Evolutionary conservation across 1,284 basidiomycete genomes (phyloP), one percentile per base, ranked within the genome.

Genomic region (Takashimella koratensis): DNA sequence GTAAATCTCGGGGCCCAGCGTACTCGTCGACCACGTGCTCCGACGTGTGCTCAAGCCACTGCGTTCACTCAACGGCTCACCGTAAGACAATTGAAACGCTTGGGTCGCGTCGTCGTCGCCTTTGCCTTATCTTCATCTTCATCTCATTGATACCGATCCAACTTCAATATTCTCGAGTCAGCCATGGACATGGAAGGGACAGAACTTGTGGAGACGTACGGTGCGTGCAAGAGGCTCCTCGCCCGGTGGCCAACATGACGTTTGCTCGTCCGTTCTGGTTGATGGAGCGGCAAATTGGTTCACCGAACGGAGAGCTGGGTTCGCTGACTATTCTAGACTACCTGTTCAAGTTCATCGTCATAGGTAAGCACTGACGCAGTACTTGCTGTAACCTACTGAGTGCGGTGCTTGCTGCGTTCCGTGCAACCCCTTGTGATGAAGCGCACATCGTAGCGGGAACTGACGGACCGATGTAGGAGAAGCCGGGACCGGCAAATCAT

Each of bases 321-420:
- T 36, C 16, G 30, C 30, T 36, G 30, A 36, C 30, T 16, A 8
- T 8, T 49, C 0, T 72, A 95, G 94, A 97, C 79, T 97, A 95
- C 75, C 82, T 98, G 61, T 88, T 97, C 84, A 98, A 97, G 79
- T 92, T 91, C 77, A 96, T 98, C 70, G 84, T 98, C 64, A 91
- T 98, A 66, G 93, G 92, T 90, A 66, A 60, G 66, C 30, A 36
- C 30, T 36, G 30, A 36, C 16, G 30, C 30, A 36, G n/a, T n/a
- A n/a, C n/a, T n/a, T n/a, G n/a, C n/a, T n/a, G n/a, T n/a, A n/a
- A n/a, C n/a, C n/a, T n/a, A n/a, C n/a, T n/a, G n/a, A n/a, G n/a
- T n/a, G n/a, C n/a, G n/a, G n/a, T n/a, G n/a, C n/a, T n/a, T n/a
- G n/a, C n/a, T n/a, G n/a, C n/a, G n/a, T n/a, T n/a, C n/a, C n/a